Evolutionary conservation across 1,284 basidiomycete species (phyloP), one percentile per base, ranked within the genome.

Genomic region (Ganoderma sinense): DNA sequence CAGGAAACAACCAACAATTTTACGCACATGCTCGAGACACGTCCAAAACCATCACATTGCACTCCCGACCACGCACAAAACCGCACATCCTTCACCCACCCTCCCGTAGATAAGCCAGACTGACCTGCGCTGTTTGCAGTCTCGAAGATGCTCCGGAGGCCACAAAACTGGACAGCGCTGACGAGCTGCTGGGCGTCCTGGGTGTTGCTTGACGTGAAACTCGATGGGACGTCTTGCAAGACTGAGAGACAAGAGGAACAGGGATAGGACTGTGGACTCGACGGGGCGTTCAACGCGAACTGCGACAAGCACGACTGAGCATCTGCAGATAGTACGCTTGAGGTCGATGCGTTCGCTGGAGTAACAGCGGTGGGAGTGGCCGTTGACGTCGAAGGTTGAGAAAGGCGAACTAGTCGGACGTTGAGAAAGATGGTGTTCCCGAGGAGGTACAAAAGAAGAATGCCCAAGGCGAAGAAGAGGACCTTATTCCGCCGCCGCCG

Each of bases 41-140:
- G 75, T 2, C 85, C 85, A 23, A 80, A 77, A 2, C 78, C 76
- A 73, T 85, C 82, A 69, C 87, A 88, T 31, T 70, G 75, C 1
- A 88, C 83, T 2, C 87, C 87, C 18, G 74, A 79, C 87, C 87
- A 88, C 0, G 82, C 77, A 72, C 87, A 88, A 69, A 86, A 85
- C 43, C 81, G 79, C 33, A 83, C 75, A 65, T 87, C 83, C 71
- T 84, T 81, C 59, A 82, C 80, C 87, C 87, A 88, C 1, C 83
- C 83, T 4, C 82, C 82, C n/a, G 81, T 82, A 45, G 82, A 79
- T 16, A 88, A 78, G 1, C 75, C 79, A 2, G 75, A 73, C 74
- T 84, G 83, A 1, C 83, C 86, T 60, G 79, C 77, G 26, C 79
- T 74, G 29, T 82, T 78, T 8, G 86, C 79, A 4, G 81, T 81